Percentiles rank a stretch among this genome's conserved stretches.
phyloP scores from a whole-genome alignment of 2,329 filamentous ascomycete species.

The Fusarium secorum region DNA sequence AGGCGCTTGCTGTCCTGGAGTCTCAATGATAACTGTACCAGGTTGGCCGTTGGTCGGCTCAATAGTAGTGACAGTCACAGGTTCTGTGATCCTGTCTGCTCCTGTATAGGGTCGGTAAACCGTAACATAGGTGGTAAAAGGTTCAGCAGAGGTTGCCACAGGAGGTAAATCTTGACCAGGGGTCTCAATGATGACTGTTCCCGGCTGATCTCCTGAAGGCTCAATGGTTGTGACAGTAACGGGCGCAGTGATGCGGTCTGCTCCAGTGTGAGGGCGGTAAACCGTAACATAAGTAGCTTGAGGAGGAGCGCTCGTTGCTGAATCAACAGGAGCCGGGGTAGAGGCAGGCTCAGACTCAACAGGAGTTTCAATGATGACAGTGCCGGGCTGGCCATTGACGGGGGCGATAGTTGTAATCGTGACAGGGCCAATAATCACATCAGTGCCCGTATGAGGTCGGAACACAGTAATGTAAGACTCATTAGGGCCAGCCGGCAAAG shows the following conservation, averaged over 20 bases:
- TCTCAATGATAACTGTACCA: constrained; percentile 30
- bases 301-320: not conserved
- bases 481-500: constrained; percentile 11
- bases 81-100: constrained; percentile 8
- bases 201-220: constrained; percentile 14
- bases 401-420: constrained; percentile 18
- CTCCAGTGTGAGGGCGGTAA: constrained; percentile 20
- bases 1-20: constrained; percentile 18
- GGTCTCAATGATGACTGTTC: constrained; percentile 28
- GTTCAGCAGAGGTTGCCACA: constrained; percentile 12
- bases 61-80: constrained; percentile 22
- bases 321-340: not conserved
- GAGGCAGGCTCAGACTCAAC: not conserved
- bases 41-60: constrained; percentile 11
- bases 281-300: constrained; percentile 21
- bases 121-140: constrained; percentile 18
- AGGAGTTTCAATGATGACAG: constrained; percentile 25
- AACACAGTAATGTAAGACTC: constrained; percentile 25
- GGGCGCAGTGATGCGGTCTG: constrained; percentile 10
- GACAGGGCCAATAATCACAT: constrained; percentile 13
- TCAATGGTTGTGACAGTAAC: constrained; percentile 17
- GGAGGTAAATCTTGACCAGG: constrained; percentile 15
- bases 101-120: constrained; percentile 21
- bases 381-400: constrained; percentile 11
- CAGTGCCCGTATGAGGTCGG: constrained; percentile 12